Conservation (phyloP, 106 monocot genomes). For the Platanthera zijinensis region DNA sequence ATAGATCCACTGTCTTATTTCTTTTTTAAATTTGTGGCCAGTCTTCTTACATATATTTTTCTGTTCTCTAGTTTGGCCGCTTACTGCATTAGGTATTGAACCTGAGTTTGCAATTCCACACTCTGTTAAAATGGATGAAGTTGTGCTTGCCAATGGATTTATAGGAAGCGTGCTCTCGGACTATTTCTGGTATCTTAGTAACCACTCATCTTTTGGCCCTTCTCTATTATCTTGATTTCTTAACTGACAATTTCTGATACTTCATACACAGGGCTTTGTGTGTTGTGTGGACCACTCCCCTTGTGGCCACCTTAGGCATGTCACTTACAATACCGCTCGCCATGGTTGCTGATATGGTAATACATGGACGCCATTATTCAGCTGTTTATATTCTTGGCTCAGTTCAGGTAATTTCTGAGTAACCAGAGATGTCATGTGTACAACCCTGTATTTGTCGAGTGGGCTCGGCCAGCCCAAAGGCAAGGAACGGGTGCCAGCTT, state of each 20-base stretch:
- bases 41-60: background rate
- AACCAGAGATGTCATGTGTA: background rate
- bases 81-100: constrained; percentile 84
- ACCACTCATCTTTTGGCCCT: background rate
- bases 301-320: constrained; percentile 96
- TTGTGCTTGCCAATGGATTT: constrained; percentile 90
- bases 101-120: constrained; percentile 91
- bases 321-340: constrained; percentile 96
- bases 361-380: constrained; percentile 97
- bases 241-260: constrained; percentile 1
- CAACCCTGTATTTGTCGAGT: too few species aligned
- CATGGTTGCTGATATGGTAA: constrained; percentile 97
- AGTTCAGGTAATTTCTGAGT: constrained; percentile 47
- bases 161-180: constrained; percentile 96
- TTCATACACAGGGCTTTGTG: constrained; percentile 71
- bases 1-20: background rate
- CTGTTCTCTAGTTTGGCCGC: constrained; percentile 80
- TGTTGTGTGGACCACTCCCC: constrained; percentile 98
- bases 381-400: constrained; percentile 92
- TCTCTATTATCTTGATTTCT: background rate
- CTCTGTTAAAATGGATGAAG: constrained; percentile 91
- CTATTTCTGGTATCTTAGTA: constrained; percentile 77
- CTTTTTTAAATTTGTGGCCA: background rate
- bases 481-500: too few species aligned
- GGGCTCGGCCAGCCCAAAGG: too few species aligned